These are phyloP conservation scores for Agrocybe chaxingu DNA, from an alignment of 768 basidiomycete species.

Conservation along the genomic window DNA sequence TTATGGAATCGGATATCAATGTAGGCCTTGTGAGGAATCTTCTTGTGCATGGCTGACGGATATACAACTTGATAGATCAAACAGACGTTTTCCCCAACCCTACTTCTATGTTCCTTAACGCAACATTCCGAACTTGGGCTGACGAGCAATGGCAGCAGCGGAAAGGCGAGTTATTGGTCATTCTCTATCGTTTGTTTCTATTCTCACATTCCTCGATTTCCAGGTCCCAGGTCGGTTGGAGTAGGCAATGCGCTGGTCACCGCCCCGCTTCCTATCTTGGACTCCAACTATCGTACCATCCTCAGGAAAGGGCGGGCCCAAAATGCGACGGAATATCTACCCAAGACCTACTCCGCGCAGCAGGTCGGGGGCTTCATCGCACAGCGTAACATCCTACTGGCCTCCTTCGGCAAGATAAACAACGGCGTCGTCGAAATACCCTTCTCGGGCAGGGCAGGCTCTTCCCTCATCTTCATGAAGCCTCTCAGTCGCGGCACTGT, in stretches of 20 bases:
- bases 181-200: background rate
- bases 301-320: conserved; percentile 6
- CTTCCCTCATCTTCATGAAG: too few relatives aligned
- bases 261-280: background rate
- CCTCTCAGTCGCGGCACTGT: conserved; percentile 12
- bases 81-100: conserved; percentile 7
- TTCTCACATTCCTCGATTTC: background rate
- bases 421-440: conserved; percentile 9
- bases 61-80: background rate
- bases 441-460: conserved; percentile 2
- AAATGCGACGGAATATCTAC: conserved; percentile 5
- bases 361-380: conserved; percentile 6
- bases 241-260: conserved; percentile 10
- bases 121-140: conserved; percentile 6
- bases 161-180: conserved; percentile 2
- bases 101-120: conserved; percentile 1
- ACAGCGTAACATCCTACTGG: conserved; percentile 3
- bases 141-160: conserved; percentile 6
- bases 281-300: background rate
- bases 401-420: conserved; percentile 6
- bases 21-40: background rate
- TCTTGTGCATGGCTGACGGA: too few relatives aligned
- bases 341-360: conserved; percentile 4
- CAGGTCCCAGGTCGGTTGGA: conserved; percentile 6
- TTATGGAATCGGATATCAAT: background rate